These are phyloP conservation scores for Graphium sp. DNA, from an alignment of 2,329 filamentous ascomycete species.

Conservation along the genomic window DNA sequence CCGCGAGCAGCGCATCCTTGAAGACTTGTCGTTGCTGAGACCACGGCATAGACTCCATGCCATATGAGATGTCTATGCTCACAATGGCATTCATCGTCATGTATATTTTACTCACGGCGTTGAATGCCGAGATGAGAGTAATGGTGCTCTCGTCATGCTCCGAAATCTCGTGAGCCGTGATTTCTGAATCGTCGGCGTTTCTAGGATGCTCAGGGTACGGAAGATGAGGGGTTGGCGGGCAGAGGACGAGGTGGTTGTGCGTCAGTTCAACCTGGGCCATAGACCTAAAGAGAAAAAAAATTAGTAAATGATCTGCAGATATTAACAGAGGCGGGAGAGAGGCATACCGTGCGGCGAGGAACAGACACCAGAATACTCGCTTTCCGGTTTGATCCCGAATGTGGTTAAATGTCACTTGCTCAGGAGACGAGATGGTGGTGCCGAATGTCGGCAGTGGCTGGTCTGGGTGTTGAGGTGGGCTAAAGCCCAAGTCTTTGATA, in stretches of 20 bases:
- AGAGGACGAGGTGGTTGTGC: slow-evolving; percentile 56
- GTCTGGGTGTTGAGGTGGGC: slow-evolving; percentile 30
- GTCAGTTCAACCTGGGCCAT: slow-evolving; percentile 62
- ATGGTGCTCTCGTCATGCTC: slow-evolving; percentile 51
- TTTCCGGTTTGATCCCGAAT: slow-evolving; percentile 59
- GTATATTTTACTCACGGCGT: slow-evolving; percentile 62
- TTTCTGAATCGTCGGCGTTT: slow-evolving; percentile 72
- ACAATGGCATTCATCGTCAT: slow-evolving; percentile 64
- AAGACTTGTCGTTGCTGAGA: slow-evolving; percentile 60
- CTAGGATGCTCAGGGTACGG: slow-evolving; percentile 65
- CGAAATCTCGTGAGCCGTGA: slow-evolving; percentile 53
- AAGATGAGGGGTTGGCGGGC: slow-evolving; percentile 57
- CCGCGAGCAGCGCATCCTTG: slow-evolving; percentile 51
- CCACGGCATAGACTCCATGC: slow-evolving; percentile 62
- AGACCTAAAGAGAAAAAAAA: slow-evolving; percentile 29
- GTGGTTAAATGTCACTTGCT: slow-evolving; percentile 40
- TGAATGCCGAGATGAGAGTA: slow-evolving; percentile 65
- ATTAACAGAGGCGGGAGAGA: neutral
- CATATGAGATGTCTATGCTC: slow-evolving; percentile 70
- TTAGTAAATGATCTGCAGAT: slow-evolving; percentile 6
- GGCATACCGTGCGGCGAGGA: slow-evolving; percentile 49
- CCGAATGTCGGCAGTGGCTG: slow-evolving; percentile 22
- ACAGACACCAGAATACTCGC: slow-evolving; percentile 71
- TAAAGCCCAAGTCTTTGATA: slow-evolving; percentile 48
- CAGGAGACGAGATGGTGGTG: slow-evolving; percentile 17